Conservation (phyloP, 2,329 filamentous ascomycete genomes). For the Teratosphaeriaceae sp. region DNA sequence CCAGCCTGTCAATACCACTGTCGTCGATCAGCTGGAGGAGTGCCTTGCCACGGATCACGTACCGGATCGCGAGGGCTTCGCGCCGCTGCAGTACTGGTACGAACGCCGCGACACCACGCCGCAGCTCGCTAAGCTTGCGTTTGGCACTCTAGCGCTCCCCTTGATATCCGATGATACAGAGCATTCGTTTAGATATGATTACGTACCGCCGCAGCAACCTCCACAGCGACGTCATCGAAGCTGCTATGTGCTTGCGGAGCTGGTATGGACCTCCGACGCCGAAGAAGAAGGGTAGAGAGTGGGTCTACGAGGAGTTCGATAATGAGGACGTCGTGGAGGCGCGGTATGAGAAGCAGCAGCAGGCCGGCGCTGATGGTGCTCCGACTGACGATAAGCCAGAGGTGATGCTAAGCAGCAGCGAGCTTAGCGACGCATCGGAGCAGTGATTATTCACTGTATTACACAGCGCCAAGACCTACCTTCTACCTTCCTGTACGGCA, state of each 20-base stretch:
- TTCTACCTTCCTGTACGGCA: conserved; percentile 1
- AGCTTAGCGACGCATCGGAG: neutral
- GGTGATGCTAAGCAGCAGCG: neutral
- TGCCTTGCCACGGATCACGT: conserved; percentile 1
- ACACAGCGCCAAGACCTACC: neutral
- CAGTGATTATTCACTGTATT: conserved; percentile 1
- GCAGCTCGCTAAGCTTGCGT: conserved; percentile 2
- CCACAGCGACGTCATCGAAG: conserved; percentile 4
- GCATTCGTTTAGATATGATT: conserved; percentile 7
- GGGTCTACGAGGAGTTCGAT: conserved; percentile 1
- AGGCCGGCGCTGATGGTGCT: neutral
- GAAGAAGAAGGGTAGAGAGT: conserved; percentile 5
- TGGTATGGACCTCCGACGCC: conserved; percentile 5
- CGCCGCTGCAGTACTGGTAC: neutral
- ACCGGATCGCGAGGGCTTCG: neutral
- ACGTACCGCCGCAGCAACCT: conserved; percentile 5
- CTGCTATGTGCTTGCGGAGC: conserved; percentile 3
- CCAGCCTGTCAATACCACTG: neutral
- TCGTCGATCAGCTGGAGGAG: conserved; percentile 1
- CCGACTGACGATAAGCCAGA: conserved; percentile 1
- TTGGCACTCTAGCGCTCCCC: neutral
- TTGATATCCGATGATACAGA: conserved; percentile 4
- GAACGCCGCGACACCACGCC: neutral
- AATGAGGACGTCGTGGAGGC: neutral
- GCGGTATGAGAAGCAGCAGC: neutral